Conservation (phyloP, 257 asterid genomes). For the Jasminum sambac region DNA sequence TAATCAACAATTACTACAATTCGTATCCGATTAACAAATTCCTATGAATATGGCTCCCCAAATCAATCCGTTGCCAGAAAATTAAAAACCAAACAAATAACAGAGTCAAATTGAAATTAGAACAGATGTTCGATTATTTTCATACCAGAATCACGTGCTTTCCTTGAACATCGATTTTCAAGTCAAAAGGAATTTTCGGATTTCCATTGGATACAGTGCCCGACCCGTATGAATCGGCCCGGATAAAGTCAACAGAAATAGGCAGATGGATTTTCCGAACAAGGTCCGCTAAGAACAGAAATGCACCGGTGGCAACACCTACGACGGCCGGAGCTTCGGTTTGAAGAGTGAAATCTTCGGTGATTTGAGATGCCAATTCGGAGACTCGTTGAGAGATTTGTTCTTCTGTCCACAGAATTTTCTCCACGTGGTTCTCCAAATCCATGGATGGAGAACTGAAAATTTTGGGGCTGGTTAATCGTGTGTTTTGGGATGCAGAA, state of each 20-base stretch:
- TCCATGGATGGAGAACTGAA: constrained; percentile 27
- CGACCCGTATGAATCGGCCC: constrained; percentile 80
- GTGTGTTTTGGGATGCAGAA: not conserved
- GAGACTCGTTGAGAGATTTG: constrained; percentile 58
- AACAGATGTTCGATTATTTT: not conserved
- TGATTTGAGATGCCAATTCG: constrained; percentile 61
- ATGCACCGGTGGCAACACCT: constrained; percentile 96
- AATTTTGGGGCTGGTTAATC: not conserved
- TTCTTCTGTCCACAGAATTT: constrained; percentile 52
- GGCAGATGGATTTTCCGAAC: constrained; percentile 65
- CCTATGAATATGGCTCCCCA: not conserved
- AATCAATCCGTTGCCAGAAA: not conserved
- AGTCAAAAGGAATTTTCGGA: constrained; percentile 64
- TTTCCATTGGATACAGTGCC: constrained; percentile 73
- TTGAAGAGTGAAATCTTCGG: constrained; percentile 44
- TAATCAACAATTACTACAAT: not conserved
- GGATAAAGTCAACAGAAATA: constrained; percentile 65
- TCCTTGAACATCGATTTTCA: constrained; percentile 69
- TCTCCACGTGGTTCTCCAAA: constrained; percentile 45
- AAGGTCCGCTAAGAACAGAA: constrained; percentile 84
- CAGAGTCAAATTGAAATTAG: not conserved
- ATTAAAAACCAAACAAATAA: not conserved
- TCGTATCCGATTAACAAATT: not conserved
- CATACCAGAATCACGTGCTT: constrained; percentile 79
- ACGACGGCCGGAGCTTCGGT: constrained; percentile 53